phyloP scores from a whole-genome alignment of 371 early-diverging fungal species.

The Mortierella sp. region DNA sequence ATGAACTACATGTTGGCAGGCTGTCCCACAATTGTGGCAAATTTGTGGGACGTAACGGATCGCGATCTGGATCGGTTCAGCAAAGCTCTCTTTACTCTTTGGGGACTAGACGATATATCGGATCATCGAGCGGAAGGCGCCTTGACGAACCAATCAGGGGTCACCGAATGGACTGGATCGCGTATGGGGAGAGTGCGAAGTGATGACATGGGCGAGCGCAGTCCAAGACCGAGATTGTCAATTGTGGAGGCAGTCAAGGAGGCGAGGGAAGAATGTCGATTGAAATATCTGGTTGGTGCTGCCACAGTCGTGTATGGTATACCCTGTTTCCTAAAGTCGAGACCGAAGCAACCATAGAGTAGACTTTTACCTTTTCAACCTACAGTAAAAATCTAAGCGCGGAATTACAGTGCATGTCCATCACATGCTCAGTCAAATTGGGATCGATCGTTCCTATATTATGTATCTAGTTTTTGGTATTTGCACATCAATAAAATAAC shows the following conservation, averaged over 20 bases:
- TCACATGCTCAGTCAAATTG: too few species aligned
- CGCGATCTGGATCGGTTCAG: slow-evolving; percentile 96
- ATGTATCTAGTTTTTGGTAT: too few species aligned
- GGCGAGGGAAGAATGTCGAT: slow-evolving; percentile 81
- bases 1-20: slow-evolving; percentile 87
- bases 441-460: too few species aligned
- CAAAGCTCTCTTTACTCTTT: slow-evolving; percentile 72
- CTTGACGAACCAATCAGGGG: not conserved
- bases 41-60: slow-evolving; percentile 99
- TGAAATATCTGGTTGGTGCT: slow-evolving; percentile 94
- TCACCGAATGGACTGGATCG: not conserved
- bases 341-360: not conserved
- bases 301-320: slow-evolving; percentile 98
- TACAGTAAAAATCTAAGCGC: too few species aligned
- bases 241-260: slow-evolving; percentile 81
- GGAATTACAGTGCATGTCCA: too few species aligned
- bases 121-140: not conserved
- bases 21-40: slow-evolving; percentile 92
- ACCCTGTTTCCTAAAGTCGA: slow-evolving; percentile 65
- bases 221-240: slow-evolving; percentile 56
- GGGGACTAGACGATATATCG: slow-evolving; percentile 72
- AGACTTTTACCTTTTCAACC: too few species aligned
- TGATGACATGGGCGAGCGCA: not conserved
- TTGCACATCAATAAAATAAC: too few species aligned
- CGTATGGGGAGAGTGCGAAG: slow-evolving; percentile 6